A percentile compares a stretch with the other conserved stretches of the same genome.
These are phyloP conservation scores for Mycena chlorophos DNA, from an alignment of 768 basidiomycete species.

Conservation along the genomic window DNA sequence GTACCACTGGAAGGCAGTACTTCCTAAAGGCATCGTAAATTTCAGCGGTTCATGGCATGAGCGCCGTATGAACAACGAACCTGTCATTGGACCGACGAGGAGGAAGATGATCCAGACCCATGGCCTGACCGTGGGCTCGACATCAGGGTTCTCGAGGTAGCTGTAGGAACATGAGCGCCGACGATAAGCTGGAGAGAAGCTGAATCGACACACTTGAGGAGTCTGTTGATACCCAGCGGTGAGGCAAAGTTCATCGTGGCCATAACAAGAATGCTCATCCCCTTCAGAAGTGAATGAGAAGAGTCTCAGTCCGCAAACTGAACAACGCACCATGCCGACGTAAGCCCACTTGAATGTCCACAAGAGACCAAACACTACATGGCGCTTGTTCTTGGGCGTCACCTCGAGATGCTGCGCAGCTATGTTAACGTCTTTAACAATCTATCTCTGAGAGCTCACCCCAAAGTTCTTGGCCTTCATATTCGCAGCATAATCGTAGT, in stretches of 20 bases:
- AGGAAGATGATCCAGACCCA: constrained; percentile 69
- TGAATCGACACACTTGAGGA: constrained; percentile 35
- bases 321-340: constrained; percentile 25
- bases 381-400: constrained; percentile 13
- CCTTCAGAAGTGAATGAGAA: not conserved
- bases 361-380: constrained; percentile 46
- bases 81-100: constrained; percentile 48
- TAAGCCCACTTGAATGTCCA: constrained; percentile 33
- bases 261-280: constrained; percentile 30
- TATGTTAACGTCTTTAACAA: constrained; percentile 23
- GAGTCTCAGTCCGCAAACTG: not conserved
- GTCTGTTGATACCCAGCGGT: constrained; percentile 44
- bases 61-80: too few relatives aligned
- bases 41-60: too few relatives aligned
- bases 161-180: constrained; percentile 26
- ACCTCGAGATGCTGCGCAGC: constrained; percentile 15
- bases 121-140: constrained; percentile 52
- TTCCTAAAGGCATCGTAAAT: too few relatives aligned
- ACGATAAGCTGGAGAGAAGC: not conserved
- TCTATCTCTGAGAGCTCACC: constrained; percentile 31
- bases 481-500: constrained; percentile 46
- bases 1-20: constrained; percentile 57
- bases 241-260: constrained; percentile 34
- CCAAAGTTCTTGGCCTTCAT: constrained; percentile 32
- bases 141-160: constrained; percentile 58